These are phyloP conservation scores for Leptomonas pyrrhocoris DNA, from an alignment of 208 protist species.

Conservation along the genomic window DNA sequence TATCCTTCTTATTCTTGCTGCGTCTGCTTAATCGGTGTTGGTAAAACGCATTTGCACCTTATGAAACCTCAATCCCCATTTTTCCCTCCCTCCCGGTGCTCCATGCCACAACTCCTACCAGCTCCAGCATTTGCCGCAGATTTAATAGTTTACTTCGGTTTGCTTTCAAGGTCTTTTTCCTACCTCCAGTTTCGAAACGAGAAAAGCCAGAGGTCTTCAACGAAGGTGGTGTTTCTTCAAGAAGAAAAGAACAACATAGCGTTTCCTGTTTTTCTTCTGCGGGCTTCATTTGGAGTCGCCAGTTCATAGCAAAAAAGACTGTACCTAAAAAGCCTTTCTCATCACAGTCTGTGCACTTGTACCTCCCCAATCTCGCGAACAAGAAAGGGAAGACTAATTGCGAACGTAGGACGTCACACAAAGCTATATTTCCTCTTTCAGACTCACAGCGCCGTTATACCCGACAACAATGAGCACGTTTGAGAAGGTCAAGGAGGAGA, in stretches of 20 bases:
- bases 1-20: too few species aligned
- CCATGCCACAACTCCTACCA: neutral
- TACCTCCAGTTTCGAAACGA: neutral
- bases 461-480: conserved; percentile 37
- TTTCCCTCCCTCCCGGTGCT: neutral
- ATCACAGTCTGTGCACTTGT: neutral
- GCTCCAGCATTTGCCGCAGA: neutral
- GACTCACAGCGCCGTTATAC: neutral
- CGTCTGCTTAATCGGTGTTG: too few species aligned
- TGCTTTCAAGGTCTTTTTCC: neutral
- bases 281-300: too few species aligned
- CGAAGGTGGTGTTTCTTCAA: too few species aligned
- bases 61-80: neutral
- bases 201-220: too few species aligned
- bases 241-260: too few species aligned
- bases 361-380: neutral
- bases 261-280: too few species aligned
- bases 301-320: too few species aligned
- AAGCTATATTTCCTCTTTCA: neutral
- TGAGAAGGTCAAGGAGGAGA: conserved; percentile 46
- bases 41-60: too few species aligned
- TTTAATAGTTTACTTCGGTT: neutral
- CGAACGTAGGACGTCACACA: neutral
- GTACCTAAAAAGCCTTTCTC: too few species aligned
- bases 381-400: neutral